Percentiles rank a stretch among this genome's conserved stretches.
These are phyloP conservation scores for Ascoidea asiatica DNA, from an alignment of 805 yeast genomes.

Conservation along the genomic window DNA sequence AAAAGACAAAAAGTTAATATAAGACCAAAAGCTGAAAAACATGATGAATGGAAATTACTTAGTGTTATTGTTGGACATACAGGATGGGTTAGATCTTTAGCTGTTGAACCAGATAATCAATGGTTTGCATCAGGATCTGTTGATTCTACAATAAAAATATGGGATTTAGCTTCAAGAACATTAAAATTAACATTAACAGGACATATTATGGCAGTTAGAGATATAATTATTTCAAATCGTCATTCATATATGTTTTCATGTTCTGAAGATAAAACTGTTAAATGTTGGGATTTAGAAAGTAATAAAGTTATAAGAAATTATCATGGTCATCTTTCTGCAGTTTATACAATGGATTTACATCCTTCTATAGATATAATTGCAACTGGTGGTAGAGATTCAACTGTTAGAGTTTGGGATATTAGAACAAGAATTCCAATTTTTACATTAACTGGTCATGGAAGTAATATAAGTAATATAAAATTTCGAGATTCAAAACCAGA, in stretches of 20 bases:
- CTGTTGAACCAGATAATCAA: constrained; percentile 74
- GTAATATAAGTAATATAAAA: constrained; percentile 56
- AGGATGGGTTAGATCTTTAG: constrained; percentile 83
- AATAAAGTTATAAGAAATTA: constrained; percentile 73
- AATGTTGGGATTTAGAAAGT: constrained; percentile 93
- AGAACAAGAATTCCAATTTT: constrained; percentile 63
- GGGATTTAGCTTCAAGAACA: constrained; percentile 71
- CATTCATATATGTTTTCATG: constrained; percentile 87
- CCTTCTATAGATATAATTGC: constrained; percentile 76
- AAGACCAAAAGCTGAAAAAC: constrained; percentile 17
- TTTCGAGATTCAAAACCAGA: constrained; percentile 76
- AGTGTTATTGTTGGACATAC: constrained; percentile 77
- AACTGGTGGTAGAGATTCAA: constrained; percentile 82
- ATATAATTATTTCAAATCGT: constrained; percentile 53
- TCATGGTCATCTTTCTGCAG: constrained; percentile 90
- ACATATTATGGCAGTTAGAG: constrained; percentile 81
- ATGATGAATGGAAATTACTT: constrained; percentile 58
- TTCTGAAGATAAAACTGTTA: constrained; percentile 83
- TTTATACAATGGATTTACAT: constrained; percentile 72
- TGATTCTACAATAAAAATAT: constrained; percentile 78
- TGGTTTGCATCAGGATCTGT: constrained; percentile 91
- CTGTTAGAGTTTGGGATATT: constrained; percentile 88
- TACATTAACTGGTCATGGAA: constrained; percentile 71
- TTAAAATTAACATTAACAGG: constrained; percentile 74
- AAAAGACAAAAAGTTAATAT: background rate